A percentile compares a stretch with the other conserved stretches of the same genome.
Evolutionary conservation across 208 protist genomes (phyloP).

Genomic region (Leptomonas pyrrhocoris): DNA sequence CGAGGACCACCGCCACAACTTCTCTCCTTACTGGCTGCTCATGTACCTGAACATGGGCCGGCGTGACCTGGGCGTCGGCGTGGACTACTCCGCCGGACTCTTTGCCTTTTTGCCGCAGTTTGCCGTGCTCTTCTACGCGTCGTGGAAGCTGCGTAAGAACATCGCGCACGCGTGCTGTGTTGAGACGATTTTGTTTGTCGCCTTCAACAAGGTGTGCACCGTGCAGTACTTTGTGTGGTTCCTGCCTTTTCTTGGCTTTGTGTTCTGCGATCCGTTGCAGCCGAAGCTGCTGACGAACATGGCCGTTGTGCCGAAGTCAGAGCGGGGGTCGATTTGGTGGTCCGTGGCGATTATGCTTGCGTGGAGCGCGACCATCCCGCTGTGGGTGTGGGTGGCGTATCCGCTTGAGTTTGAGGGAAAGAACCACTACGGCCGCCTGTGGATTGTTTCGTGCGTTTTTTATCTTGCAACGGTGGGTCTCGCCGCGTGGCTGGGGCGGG

Average conservation of each 20-base stretch:
- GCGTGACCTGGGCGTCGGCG: constrained; percentile 46
- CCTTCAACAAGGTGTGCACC: constrained; percentile 95
- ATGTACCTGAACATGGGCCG: constrained; percentile 86
- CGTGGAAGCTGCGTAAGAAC: constrained; percentile 76
- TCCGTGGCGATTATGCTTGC: constrained; percentile 34
- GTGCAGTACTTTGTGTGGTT: constrained; percentile 97
- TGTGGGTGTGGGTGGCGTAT: constrained; percentile 83
- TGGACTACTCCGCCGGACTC: constrained; percentile 61
- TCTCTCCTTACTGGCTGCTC: constrained; percentile 92
- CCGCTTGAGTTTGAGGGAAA: constrained; percentile 84
- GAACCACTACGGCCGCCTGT: constrained; percentile 83
- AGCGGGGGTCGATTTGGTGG: constrained; percentile 23
- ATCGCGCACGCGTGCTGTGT: constrained; percentile 82
- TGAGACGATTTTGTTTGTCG: constrained; percentile 90
- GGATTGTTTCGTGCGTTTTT: constrained; percentile 83
- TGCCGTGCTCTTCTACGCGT: constrained; percentile 65
- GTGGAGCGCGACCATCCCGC: constrained; percentile 73
- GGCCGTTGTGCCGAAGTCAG: background rate
- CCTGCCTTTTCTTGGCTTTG: constrained; percentile 80
- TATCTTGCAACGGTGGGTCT: constrained; percentile 79
- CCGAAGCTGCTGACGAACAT: constrained; percentile 7
- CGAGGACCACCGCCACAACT: constrained; percentile 93
- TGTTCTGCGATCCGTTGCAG: constrained; percentile 57
- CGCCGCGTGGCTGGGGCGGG: constrained; percentile 65
- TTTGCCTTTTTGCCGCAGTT: constrained; percentile 89